Base-by-base conservation (phyloP, 2,329 filamentous ascomycete species). In the Fusarium sp. region DNA sequence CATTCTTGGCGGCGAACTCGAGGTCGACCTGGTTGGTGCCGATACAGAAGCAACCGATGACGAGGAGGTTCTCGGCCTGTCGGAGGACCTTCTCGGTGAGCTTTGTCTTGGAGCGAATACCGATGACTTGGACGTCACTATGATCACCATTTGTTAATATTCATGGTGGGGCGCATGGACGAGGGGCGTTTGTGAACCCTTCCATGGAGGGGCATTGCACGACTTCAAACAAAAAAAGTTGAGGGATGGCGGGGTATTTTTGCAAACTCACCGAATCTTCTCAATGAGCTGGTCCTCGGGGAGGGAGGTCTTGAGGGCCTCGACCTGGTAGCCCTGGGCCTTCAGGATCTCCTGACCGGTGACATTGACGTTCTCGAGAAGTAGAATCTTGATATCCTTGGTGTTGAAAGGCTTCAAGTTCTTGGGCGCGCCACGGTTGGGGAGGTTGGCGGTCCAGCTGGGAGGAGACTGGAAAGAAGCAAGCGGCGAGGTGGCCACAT, bases 21-120 rank as follows among this genome's bases (percentile, higher is more conserved):
- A 97, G 90, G 80, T 97, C 92, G 73, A 97, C 94, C 82, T 97
- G 94, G 85, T 97, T 98, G 63, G 96, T 99, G 74, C 96, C 96
- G 78, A 99, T 99, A 83, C 96, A 99, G 88, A 99, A 99, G 86
- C 96, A 99, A 69, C 96, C 96, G 77, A 98, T 90, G 70, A 98
- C 96, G 66, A 98, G 92, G 60, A 99, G 88, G 81, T 98, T 97
- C 85, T 95, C 97, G 61, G 96, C 96, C 81, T 97, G 92, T 63
- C 90, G 88, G 69, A 99, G 88, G 33, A 99, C 93, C 78, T 91
- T 92, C 71, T 93, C 91, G 14, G 91, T 95, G 80, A 99, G 89
- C 85, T 96, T 97, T 38, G 96, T 99, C 87, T 99, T 99, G 66
- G 95, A 98, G 73, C 96, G 93, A 78, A 99, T 98, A 74, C 96